Conservation (phyloP, 768 basidiomycete genomes). For the Termitomyces sp. region DNA sequence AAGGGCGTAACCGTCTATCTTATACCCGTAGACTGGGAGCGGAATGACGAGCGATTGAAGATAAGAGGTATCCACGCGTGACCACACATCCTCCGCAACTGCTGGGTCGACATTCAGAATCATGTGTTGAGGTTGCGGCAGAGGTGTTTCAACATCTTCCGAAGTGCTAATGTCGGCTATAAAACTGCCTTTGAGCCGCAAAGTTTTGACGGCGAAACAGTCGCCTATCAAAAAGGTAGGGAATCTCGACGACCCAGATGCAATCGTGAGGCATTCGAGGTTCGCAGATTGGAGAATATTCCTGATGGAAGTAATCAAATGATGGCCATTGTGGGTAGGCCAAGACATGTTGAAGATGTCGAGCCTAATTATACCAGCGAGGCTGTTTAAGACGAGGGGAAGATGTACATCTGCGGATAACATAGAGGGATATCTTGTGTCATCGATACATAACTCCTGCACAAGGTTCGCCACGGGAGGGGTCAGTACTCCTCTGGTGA, state of each 20-base stretch:
- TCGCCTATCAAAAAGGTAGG: conserved; percentile 1
- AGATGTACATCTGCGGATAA: background rate
- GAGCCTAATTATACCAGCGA: background rate
- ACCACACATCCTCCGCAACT: background rate
- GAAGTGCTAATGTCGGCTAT: background rate
- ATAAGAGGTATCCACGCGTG: background rate
- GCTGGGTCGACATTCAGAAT: background rate
- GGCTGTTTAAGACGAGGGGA: background rate
- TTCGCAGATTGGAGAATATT: background rate
- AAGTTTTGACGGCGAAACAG: background rate
- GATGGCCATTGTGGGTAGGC: background rate
- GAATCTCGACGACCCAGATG: background rate
- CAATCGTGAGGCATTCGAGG: background rate
- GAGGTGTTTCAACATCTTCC: background rate
- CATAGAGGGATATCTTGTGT: background rate
- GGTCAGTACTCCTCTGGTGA: background rate
- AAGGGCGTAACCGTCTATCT: background rate
- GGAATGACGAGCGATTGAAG: conserved; percentile 1
- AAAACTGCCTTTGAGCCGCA: background rate
- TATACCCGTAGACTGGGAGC: background rate
- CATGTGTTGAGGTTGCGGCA: background rate
- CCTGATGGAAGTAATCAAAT: background rate
- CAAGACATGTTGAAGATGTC: background rate
- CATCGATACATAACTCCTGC: conserved; percentile 1
- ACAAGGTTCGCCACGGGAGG: background rate